These are phyloP conservation scores for Phyllosticta citribraziliensis DNA, from an alignment of 2,329 filamentous ascomycete species.

Conservation along the genomic window DNA sequence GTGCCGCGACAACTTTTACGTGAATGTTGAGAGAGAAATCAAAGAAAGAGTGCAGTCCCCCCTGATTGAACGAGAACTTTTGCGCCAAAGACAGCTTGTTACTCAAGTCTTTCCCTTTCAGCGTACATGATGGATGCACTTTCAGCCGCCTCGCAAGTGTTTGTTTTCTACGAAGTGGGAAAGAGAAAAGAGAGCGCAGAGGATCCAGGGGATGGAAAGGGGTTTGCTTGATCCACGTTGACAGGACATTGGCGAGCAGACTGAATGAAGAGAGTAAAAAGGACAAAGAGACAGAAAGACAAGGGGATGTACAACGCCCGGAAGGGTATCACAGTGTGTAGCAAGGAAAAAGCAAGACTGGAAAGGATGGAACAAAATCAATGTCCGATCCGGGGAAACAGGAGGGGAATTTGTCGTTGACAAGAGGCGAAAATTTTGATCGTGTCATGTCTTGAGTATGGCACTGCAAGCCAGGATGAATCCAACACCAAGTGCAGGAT, in stretches of 20 bases:
- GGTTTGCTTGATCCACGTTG: neutral
- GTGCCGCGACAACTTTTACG: neutral
- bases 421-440: too few species aligned
- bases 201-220: neutral
- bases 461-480: neutral
- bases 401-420: too few species aligned
- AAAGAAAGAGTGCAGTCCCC: neutral
- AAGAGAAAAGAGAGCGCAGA: too few species aligned
- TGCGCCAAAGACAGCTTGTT: neutral
- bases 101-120: neutral
- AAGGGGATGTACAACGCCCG: neutral
- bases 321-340: neutral
- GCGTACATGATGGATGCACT: neutral
- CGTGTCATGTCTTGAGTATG: too few species aligned
- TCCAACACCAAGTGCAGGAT: neutral
- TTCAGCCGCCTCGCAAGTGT: too few species aligned
- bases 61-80: neutral
- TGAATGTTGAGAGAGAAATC: neutral
- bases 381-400: neutral
- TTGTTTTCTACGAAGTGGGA: too few species aligned
- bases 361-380: neutral
- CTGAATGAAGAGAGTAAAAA: neutral
- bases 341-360: neutral
- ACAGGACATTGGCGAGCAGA: neutral
- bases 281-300: neutral